These are phyloP conservation scores for Coemansia sp. DNA, from an alignment of 192 early-diverging fungal species.

Conservation along the genomic window DNA sequence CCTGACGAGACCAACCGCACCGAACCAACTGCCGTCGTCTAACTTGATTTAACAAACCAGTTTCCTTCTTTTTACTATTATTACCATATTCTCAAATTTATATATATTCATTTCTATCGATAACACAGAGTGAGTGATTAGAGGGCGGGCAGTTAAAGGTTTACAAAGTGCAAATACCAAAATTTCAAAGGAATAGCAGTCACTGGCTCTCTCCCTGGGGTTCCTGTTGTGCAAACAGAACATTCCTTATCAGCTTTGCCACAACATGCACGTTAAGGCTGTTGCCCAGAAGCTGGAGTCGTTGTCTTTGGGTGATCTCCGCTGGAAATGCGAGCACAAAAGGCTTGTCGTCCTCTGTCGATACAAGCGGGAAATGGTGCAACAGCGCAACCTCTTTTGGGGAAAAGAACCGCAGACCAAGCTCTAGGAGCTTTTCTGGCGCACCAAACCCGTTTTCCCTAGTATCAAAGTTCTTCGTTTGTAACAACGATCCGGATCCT, in stretches of 20 bases:
- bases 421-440: slow-evolving; percentile 61
- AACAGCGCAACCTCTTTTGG: slow-evolving; percentile 78
- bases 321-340: slow-evolving; percentile 28
- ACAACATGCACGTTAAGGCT: slow-evolving; percentile 48
- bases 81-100: background rate
- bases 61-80: background rate
- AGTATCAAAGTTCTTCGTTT: slow-evolving; percentile 73
- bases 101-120: background rate
- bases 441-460: slow-evolving; percentile 64
- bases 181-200: too few relatives aligned
- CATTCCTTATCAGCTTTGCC: slow-evolving; percentile 28
- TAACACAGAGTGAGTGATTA: background rate
- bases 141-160: too few relatives aligned
- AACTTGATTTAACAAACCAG: background rate
- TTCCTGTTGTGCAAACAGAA: slow-evolving; percentile 18
- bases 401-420: slow-evolving; percentile 81
- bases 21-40: slow-evolving; percentile 2
- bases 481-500: slow-evolving; percentile 75
- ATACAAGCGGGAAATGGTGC: slow-evolving; percentile 71
- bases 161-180: too few relatives aligned
- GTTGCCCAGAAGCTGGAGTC: slow-evolving; percentile 47
- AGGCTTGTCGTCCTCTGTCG: background rate
- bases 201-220: too few relatives aligned
- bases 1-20: slow-evolving; percentile 25
- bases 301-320: slow-evolving; percentile 28